Base-by-base conservation (phyloP, 2,329 filamentous ascomycete genomes). In the Colletotrichum lini region DNA sequence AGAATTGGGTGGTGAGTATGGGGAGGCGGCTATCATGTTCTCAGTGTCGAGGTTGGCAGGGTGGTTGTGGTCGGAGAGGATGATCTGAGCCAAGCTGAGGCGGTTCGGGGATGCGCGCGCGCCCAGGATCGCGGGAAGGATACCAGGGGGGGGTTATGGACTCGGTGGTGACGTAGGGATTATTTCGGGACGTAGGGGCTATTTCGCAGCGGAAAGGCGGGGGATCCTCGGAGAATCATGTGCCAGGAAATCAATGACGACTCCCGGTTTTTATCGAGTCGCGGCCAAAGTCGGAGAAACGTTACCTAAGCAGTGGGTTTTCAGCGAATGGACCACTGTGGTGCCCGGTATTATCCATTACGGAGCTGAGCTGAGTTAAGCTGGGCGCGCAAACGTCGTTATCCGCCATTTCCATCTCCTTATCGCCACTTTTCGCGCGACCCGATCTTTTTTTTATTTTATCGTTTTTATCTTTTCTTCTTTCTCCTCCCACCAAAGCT, bases 151-250 rank as follows among this genome's bases (percentile, higher is more conserved):
- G 30, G 30, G 30, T 8, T 1, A 9, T 7, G 30, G 30, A 26
- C 26, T 26, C 3, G 30, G 30, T 73, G 73, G 78, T 79, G 78
- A 79, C 78, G 78, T 79, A 77, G 77, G 56, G 54, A 57, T 63
- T 70, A 50, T 50, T 61, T 40, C 4, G 26, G 57, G 13, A 15
- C 21, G 21, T 5, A 21, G 18, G 23, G 5, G 38, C 1, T 30
- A 30, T 30, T 7, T 30, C n/a, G 12, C n/a, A 16, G 13, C 26
- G 13, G 8, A 9, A 10, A 38, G 21, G 76, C 77, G 79, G 78
- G 38, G 73, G 75, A 79, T 76, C 58, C 16, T 65, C 59, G 70
- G 68, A 23, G 2, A 42, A 71, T 67, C 64, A 71, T 58, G 62
- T 66, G 67, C 23, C 35, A 47, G 35, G 10, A 38, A n/a, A 30